Conservation (phyloP, 2,329 filamentous ascomycete genomes). For the Zasmidium cellare region DNA sequence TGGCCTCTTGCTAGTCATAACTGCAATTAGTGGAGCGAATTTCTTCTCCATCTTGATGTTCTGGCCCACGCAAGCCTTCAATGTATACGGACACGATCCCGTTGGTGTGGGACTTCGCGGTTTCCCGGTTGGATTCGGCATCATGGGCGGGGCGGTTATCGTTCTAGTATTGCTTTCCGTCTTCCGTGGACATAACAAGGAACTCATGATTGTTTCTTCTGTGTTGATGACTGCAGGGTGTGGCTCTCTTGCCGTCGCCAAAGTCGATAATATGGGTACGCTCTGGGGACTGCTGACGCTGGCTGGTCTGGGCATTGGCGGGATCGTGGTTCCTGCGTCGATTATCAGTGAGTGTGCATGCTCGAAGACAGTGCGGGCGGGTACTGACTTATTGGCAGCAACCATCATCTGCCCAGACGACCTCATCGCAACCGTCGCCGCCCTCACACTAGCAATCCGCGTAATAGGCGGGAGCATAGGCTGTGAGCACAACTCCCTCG, state of each 20-base stretch:
- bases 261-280: slow-evolving; percentile 30
- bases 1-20: slow-evolving; percentile 39
- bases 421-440: slow-evolving; percentile 68
- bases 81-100: slow-evolving; percentile 54
- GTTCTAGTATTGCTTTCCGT: slow-evolving; percentile 60
- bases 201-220: slow-evolving; percentile 61
- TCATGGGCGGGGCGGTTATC: slow-evolving; percentile 61
- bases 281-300: slow-evolving; percentile 43
- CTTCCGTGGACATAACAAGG: slow-evolving; percentile 60
- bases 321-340: slow-evolving; percentile 66
- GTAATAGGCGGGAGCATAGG: slow-evolving; percentile 66
- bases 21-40: slow-evolving; percentile 39
- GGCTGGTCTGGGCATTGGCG: slow-evolving; percentile 63
- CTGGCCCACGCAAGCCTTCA: slow-evolving; percentile 58
- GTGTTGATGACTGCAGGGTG: slow-evolving; percentile 64
- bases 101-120: slow-evolving; percentile 64
- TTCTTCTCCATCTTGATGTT: slow-evolving; percentile 51
- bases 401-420: slow-evolving; percentile 71
- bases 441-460: slow-evolving; percentile 68
- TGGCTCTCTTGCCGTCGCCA: slow-evolving; percentile 33
- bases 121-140: slow-evolving; percentile 63
- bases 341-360: slow-evolving; percentile 51
- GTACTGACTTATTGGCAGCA: slow-evolving; percentile 31
- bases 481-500: background rate
- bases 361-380: background rate